Conservation (phyloP, 116 monocot genomes). For the Trichopus zeylanicus region DNA sequence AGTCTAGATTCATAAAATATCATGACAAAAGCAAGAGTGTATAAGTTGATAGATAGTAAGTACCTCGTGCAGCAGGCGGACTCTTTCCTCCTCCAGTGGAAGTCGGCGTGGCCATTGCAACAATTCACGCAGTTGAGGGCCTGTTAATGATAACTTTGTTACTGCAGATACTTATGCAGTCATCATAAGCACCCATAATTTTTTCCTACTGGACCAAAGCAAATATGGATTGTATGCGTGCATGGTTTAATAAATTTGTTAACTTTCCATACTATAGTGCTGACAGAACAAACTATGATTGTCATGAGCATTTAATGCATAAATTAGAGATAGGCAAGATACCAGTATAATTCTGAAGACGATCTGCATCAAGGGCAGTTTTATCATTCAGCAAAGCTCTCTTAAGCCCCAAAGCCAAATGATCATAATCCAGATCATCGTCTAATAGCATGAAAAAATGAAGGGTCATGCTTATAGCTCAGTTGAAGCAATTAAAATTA, state of each 20-base stretch:
- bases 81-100: constrained; percentile 85
- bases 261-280: not conserved
- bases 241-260: not conserved
- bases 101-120: constrained; percentile 82
- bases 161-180: not conserved
- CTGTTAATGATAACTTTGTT: constrained; percentile 22
- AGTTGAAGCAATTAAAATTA: not conserved
- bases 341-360: constrained; percentile 84
- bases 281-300: not conserved
- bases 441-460: constrained; percentile 27
- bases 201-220: not conserved
- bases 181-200: not conserved
- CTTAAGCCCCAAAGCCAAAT: constrained; percentile 77
- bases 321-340: constrained; percentile 3
- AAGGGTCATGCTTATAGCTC: not conserved
- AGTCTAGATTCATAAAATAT: no score
- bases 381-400: constrained; percentile 58
- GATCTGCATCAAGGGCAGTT: constrained; percentile 73
- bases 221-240: not conserved
- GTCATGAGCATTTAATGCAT: not conserved
- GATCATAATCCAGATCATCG: constrained; percentile 77
- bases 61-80: constrained; percentile 88
- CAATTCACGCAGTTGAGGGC: constrained; percentile 61
- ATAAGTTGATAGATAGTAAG: not conserved
- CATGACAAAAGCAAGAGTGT: not conserved